Evolutionary conservation across 306 rosid genomes (phyloP), one percentile per base, ranked within the genome.

Genomic region (Medicago lupulina): DNA sequence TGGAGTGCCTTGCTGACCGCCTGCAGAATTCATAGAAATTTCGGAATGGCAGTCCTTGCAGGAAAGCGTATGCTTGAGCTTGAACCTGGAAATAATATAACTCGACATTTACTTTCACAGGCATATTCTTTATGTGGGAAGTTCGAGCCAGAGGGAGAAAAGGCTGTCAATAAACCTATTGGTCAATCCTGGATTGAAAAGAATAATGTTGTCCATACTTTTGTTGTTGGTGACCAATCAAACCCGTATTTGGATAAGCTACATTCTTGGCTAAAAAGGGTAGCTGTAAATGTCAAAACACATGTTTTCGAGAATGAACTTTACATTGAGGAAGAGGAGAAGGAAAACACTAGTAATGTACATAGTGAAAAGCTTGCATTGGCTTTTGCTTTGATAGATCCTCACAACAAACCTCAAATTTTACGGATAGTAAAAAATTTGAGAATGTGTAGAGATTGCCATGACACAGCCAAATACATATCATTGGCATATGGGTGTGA

Each of bases 161-260:
- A 81, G 67, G 76, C 81, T 40, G 44, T 61, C 46, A 82, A 44
- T 74, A 85, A 83, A 86, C 76, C 80, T 75, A 66, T 80, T 63
- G 97, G 93, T 44, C 85, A 85, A 64, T 89, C 95, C 79, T 95
- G 97, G 99, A 91, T 90, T 84, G 97, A 87, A 84, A 71, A 72
- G 49, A 73, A 81, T 51, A 89, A 86, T 79, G 71, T 25, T 21
- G 88, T 92, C 57, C 84, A 89, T 78, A 83, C 88, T 14, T 90
- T 90, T 87, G 82, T 84, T 66, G 73, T 84, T 9, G 91, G 90
- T 61, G 91, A 86, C 66, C 85, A 67, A 17, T 89, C 89, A 11
- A 53, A 83, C 77, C 78, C 83, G 39, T 57, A 47, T 74, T 79
- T 74, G 8, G 85, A 85, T 78, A 74, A 71, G 83, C 83, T 88